Evolutionary conservation across 1,284 basidiomycete species (phyloP).

Genomic region (Microbotryum violaceum): DNA sequence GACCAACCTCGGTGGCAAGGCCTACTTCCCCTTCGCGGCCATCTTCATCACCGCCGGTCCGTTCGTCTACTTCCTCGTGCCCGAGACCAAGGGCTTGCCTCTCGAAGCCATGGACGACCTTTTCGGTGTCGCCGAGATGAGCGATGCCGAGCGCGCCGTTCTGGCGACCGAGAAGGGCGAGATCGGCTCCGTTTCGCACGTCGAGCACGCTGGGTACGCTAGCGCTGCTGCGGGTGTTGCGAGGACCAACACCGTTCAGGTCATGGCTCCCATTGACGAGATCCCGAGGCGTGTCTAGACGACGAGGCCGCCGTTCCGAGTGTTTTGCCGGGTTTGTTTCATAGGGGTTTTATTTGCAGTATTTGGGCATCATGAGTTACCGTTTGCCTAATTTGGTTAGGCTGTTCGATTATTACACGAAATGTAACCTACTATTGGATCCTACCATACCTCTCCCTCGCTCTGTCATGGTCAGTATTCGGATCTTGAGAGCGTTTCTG

Average conservation of each 20-base stretch:
- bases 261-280: slow-evolving; percentile 7
- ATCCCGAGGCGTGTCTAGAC: too few relatives aligned
- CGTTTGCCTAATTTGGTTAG: too few relatives aligned
- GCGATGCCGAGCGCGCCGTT: slow-evolving; percentile 4
- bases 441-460: too few relatives aligned
- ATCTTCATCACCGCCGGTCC: slow-evolving; percentile 11
- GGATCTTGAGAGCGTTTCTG: too few relatives aligned
- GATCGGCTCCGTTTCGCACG: not conserved
- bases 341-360: too few relatives aligned
- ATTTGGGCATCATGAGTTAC: too few relatives aligned
- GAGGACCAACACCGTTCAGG: slow-evolving; percentile 2
- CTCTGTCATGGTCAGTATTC: too few relatives aligned
- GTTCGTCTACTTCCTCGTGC: slow-evolving; percentile 57
- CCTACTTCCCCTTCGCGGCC: slow-evolving; percentile 23
- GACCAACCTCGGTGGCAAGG: slow-evolving; percentile 23
- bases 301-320: not conserved
- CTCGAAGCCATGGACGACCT: slow-evolving; percentile 36
- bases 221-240: not conserved
- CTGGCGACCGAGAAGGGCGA: not conserved
- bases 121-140: slow-evolving; percentile 6
- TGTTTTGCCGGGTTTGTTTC: too few relatives aligned
- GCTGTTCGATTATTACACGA: too few relatives aligned
- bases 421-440: too few relatives aligned
- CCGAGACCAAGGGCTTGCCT: slow-evolving; percentile 63
- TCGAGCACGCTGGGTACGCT: slow-evolving; percentile 5